These are phyloP conservation scores for Tarenaya hassleriana DNA, from an alignment of 345 rosid species.

Conservation along the genomic window DNA sequence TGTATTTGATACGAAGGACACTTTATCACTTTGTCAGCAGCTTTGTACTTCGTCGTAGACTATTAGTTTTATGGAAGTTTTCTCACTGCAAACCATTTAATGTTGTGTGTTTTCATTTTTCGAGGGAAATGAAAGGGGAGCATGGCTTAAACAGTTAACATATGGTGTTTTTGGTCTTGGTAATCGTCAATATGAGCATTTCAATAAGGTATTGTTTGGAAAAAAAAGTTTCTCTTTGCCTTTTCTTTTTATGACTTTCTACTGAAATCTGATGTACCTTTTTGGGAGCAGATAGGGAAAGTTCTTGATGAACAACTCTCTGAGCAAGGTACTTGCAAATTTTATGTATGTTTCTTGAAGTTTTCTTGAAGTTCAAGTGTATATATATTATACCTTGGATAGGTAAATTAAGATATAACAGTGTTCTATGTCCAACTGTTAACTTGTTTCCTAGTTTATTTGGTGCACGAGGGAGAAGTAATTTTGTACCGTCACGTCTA, in stretches of 20 bases:
- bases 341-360: background rate
- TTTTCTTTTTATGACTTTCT: conserved; percentile 14
- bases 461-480: conserved; percentile 1
- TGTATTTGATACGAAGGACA: background rate
- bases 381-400: conserved; percentile 2
- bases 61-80: background rate
- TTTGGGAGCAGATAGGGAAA: conserved; percentile 45
- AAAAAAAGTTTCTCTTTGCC: conserved; percentile 7
- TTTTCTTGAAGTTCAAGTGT: too few relatives aligned
- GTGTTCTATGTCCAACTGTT: background rate
- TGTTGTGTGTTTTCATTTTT: conserved; percentile 3
- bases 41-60: background rate
- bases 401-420: background rate
- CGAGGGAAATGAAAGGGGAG: conserved; percentile 54
- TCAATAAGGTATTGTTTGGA: conserved; percentile 66
- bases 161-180: conserved; percentile 88
- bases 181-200: conserved; percentile 92
- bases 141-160: conserved; percentile 54
- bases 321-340: conserved; percentile 44
- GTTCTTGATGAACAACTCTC: conserved; percentile 55
- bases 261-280: conserved; percentile 7
- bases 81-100: background rate
- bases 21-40: background rate
- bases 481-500: conserved; percentile 3
- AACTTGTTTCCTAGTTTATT: conserved; percentile 9